Evolutionary conservation across 257 asterid species (phyloP).

Genomic region (Rubia yunnanensis): DNA sequence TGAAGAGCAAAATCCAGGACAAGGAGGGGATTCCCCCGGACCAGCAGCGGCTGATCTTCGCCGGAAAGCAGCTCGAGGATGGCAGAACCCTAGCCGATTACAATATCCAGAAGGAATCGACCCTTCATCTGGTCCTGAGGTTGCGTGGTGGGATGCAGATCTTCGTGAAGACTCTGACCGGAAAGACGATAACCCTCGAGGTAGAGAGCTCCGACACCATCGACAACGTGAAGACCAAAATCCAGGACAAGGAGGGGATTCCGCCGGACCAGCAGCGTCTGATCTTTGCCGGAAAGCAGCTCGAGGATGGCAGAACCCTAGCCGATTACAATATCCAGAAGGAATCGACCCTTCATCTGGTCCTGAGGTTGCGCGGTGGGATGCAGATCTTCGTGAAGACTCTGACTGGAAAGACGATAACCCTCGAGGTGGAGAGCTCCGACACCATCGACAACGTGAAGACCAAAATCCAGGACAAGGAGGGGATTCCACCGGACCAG

Average conservation of each 20-base stretch:
- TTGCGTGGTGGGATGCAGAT: not conserved
- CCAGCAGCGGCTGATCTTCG: constrained; percentile 4
- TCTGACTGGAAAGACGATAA: not conserved
- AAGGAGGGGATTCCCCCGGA: not conserved
- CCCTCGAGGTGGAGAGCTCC: not conserved
- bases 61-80: constrained; percentile 2
- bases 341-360: not conserved
- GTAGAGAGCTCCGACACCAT: not conserved
- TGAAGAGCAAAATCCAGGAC: not conserved
- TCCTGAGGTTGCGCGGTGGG: not conserved
- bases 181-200: not conserved
- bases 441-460: not conserved
- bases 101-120: constrained; percentile 7
- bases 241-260: not conserved
- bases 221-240: not conserved
- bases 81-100: not conserved
- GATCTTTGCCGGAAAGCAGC: not conserved
- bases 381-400: not conserved
- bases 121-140: constrained; percentile 4
- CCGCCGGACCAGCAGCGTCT: not conserved
- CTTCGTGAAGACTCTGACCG: not conserved
- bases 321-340: not conserved
- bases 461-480: not conserved
- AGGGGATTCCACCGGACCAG: not conserved
- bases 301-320: not conserved